Base-by-base conservation (phyloP, 2,329 filamentous ascomycete species). In the Didymella pomorum region DNA sequence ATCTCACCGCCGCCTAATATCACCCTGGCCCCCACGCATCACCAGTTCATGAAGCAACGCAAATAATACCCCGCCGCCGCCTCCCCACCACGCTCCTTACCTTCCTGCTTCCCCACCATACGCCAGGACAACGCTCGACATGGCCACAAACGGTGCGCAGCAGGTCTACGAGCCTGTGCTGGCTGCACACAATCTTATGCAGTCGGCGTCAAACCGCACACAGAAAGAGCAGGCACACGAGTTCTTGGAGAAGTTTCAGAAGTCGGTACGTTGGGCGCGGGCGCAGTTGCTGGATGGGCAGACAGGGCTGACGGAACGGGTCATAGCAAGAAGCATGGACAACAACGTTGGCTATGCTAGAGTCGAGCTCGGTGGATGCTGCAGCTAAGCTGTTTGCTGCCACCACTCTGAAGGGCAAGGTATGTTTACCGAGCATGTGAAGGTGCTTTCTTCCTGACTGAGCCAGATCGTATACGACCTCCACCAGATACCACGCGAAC, bases 351-450 rank as follows among this genome's bases (percentile, higher is more conserved):
- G 86, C 88, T 52, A 91, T 99, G 63, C 82, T 99, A 62, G 92
- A 96, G 77, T 91, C 92, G 16, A 73, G 81, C 48, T 84, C 89
- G 63, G 86, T 90, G 54, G 89, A 93, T 63, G 84, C 90, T 49
- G 93, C 97, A 77, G 91, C 92, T 25, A 95, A 95, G 76, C 83
- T 99, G 60, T 99, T 99, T 78, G 95, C 95, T 45, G 95, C 95
- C 58, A 98, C 94, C 45, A 99, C 95, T 51, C 82, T 99, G 73
- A 97, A 96, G 82, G 95, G 95, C 83, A 99, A 99, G 89, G 95
- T 98, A 83, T 66, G 81, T 68, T 42, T 31, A 57, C 53, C 39
- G 16, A 18, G 1, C 37, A 12, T 29, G 20, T 10, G 23, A 5
- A 20, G 9, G 18, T 21, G 14, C 23, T 56, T 25, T 57, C 31